Conservation (phyloP, 495 filamentous ascomycete genomes). For the Neurospora sp. region DNA sequence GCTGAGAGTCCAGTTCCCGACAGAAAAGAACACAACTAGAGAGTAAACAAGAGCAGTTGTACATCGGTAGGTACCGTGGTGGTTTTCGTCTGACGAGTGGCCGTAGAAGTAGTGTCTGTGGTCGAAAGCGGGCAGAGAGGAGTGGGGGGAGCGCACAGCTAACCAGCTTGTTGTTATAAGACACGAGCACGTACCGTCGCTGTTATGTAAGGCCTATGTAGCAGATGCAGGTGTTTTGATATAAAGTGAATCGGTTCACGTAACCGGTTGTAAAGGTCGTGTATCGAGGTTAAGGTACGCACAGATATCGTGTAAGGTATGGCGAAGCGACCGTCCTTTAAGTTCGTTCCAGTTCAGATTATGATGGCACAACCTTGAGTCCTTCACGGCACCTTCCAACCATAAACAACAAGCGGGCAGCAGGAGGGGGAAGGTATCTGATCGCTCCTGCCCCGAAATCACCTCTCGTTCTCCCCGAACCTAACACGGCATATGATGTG, state of each 20-base stretch:
- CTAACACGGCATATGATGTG: neutral
- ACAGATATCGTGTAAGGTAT: neutral
- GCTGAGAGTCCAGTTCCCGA: neutral
- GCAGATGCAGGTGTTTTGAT: neutral
- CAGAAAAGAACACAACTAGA: neutral
- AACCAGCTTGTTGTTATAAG: neutral
- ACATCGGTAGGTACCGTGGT: neutral
- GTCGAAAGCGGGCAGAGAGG: neutral
- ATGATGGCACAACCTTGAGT: neutral
- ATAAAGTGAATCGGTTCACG: neutral
- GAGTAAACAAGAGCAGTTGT: neutral
- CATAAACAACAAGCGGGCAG: neutral
- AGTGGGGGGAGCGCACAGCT: neutral
- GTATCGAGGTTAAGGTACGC: neutral
- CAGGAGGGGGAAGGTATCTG: neutral
- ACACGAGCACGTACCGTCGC: neutral
- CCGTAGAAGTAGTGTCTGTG: neutral
- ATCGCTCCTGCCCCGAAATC: neutral
- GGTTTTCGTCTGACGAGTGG: neutral
- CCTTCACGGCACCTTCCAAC: neutral
- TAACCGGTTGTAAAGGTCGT: neutral
- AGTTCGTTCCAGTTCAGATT: neutral
- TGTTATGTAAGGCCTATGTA: neutral
- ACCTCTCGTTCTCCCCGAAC: neutral
- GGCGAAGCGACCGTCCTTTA: neutral